Percentiles rank a stretch among this genome's conserved stretches.
Conservation (phyloP, 129 eudicot genomes). For the Heracleum sosnowskyi region DNA sequence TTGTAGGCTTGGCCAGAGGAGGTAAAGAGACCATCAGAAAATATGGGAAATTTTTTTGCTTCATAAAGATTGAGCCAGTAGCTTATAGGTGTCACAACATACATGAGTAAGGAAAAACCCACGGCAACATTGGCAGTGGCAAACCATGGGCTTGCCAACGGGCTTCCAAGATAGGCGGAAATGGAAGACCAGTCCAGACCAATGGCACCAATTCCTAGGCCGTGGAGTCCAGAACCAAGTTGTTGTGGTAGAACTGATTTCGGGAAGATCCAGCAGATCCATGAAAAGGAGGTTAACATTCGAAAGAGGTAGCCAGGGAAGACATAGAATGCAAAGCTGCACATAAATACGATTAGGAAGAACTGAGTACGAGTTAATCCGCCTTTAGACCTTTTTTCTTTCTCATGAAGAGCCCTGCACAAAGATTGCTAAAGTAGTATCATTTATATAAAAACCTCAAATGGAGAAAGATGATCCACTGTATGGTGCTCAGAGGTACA, state of each 20-base stretch:
- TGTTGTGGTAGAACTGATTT: constrained; percentile 77
- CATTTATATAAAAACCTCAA: constrained; percentile 33
- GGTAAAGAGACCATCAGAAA: constrained; percentile 58
- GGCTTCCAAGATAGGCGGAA: constrained; percentile 88
- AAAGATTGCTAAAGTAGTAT: constrained; percentile 28
- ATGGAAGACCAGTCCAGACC: constrained; percentile 90
- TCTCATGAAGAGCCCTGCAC: constrained; percentile 82
- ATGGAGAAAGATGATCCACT: constrained; percentile 31
- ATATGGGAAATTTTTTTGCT: constrained; percentile 81
- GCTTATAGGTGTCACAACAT: constrained; percentile 69
- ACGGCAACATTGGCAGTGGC: constrained; percentile 97
- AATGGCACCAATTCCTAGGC: constrained; percentile 73
- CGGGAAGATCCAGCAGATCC: constrained; percentile 96
- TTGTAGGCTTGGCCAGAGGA: constrained; percentile 59
- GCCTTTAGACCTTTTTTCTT: constrained; percentile 71
- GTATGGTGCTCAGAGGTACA: constrained; percentile 40
- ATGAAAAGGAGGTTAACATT: constrained; percentile 86
- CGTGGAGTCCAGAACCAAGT: constrained; percentile 79
- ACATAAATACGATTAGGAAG: constrained; percentile 69
- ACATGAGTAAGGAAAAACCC: constrained; percentile 77
- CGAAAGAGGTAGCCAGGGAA: constrained; percentile 86
- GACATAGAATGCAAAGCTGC: constrained; percentile 87
- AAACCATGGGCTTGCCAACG: constrained; percentile 96
- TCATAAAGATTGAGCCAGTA: constrained; percentile 77
- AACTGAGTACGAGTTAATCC: constrained; percentile 92